Evolutionary conservation across 2,329 filamentous ascomycete species (phyloP), one percentile per base, ranked within the genome.

Genomic region (Verticillium zaregamsianum): DNA sequence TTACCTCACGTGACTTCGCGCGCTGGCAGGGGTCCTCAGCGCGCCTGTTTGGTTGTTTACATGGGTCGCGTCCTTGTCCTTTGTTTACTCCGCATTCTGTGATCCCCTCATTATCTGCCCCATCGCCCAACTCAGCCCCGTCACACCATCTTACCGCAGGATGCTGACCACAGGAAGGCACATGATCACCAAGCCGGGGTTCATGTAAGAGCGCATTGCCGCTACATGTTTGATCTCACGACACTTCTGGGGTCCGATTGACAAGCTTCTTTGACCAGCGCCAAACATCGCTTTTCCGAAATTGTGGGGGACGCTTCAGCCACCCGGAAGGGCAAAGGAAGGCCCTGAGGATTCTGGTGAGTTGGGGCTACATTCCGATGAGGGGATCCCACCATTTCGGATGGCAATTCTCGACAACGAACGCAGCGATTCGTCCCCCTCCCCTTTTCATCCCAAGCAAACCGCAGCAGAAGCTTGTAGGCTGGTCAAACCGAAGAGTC

Each of bases 1-100:
- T n/a, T 35, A 11, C 37, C 11, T 2, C 63, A 64, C 63, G 62
- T 64, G 63, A 64, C 28, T 59, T 64, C 63, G 63, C 63, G 63
- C 37, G 23, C 17, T 14, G 55, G 37, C 61, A 56, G 49, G 61
- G 63, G 20, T 56, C 23, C 56, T 17, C 25, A 32, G 20, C 28
- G 45, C 60, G 57, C 56, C 59, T 59, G 59, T 57, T 61, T 59
- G 23, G 61, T 59, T 64, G 59, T 64, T 64, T 59, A 64, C 63
- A 64, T 61, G 63, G 61, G 56, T 64, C 63, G 63, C 63, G 63
- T 57, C 37, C 23, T 55, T 55, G 59, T 57, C 52, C 7, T 59
- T 63, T 63, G 63, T 64, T 61, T 63, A 64, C 63, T 63, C 63
- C 55, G 54, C 59, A 62, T 56, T 52, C 45, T 52, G 45, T 52